Conservation (phyloP, 176 grass and related monocot genomes). For the Lolium multiflorum region DNA sequence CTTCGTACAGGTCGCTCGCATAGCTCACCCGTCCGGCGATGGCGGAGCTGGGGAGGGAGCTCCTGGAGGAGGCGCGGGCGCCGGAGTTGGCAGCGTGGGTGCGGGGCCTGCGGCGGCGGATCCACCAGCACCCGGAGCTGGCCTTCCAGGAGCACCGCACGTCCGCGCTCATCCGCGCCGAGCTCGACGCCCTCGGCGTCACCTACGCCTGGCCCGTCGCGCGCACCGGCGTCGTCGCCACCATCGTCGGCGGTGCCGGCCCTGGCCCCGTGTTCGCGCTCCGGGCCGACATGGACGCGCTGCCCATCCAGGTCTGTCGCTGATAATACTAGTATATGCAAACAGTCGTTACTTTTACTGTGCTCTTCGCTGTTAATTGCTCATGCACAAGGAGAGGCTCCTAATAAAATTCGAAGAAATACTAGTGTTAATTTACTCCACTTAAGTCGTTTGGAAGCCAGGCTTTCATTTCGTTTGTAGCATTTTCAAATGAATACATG, state of each 20-base stretch:
- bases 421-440: too few relatives aligned
- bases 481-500: too few relatives aligned
- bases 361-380: not conserved
- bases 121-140: constrained; percentile 16
- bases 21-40: not conserved
- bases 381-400: not conserved
- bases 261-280: not conserved
- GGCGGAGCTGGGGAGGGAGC: not conserved
- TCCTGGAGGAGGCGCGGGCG: not conserved
- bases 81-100: not conserved
- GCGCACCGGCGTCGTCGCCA: not conserved
- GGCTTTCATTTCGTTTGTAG: too few relatives aligned
- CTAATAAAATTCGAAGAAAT: not conserved
- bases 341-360: not conserved
- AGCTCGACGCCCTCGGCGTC: not conserved
- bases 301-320: not conserved
- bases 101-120: not conserved
- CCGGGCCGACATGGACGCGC: constrained; percentile 16
- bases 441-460: too few relatives aligned
- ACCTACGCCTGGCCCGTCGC: not conserved
- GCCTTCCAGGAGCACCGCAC: constrained; percentile 25
- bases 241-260: not conserved
- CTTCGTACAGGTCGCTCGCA: not conserved
- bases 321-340: too few relatives aligned
- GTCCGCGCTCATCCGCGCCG: constrained; percentile 1